phyloP scores from a whole-genome alignment of 345 rosid species.

The Boechera retrofracta region DNA sequence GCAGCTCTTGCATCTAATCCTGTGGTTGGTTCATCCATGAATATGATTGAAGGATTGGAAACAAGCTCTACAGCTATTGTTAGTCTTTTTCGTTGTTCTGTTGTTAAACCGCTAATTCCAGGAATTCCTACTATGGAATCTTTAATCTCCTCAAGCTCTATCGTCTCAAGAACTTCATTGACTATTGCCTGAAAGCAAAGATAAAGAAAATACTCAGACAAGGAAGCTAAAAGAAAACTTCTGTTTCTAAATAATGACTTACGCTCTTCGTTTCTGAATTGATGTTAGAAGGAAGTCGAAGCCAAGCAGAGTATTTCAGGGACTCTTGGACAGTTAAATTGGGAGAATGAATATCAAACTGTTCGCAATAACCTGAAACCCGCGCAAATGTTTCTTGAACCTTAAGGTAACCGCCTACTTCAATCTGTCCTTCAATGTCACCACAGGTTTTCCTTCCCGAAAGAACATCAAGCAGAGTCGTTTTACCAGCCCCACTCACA shows the following conservation, averaged over 20 bases:
- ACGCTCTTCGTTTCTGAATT: slow-evolving; percentile 37
- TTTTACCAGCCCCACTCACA: slow-evolving; percentile 79
- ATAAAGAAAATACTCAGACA: slow-evolving; percentile 17
- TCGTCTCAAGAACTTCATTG: slow-evolving; percentile 49
- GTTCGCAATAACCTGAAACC: slow-evolving; percentile 69
- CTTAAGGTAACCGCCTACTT: slow-evolving; percentile 61
- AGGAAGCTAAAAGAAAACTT: neutral
- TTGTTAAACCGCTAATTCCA: slow-evolving; percentile 49
- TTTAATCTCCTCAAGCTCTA: slow-evolving; percentile 53
- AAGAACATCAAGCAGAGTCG: slow-evolving; percentile 73
- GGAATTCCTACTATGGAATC: slow-evolving; percentile 51
- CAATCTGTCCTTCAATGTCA: slow-evolving; percentile 55
- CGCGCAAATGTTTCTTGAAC: slow-evolving; percentile 66
- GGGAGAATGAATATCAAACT: slow-evolving; percentile 67
- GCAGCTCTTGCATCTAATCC: slow-evolving; percentile 63
- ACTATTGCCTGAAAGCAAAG: slow-evolving; percentile 41
- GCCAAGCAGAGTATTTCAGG: slow-evolving; percentile 59
- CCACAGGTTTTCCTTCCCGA: slow-evolving; percentile 68
- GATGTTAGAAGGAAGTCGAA: slow-evolving; percentile 49
- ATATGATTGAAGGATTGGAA: slow-evolving; percentile 55
- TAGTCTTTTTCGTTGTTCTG: slow-evolving; percentile 56
- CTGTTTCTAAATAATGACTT: neutral
- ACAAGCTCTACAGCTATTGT: slow-evolving; percentile 61
- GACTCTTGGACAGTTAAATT: slow-evolving; percentile 65
- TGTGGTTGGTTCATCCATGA: slow-evolving; percentile 62